Conservation (phyloP, 169 alveolate genomes). For the Cyclospora cayetanensis region DNA sequence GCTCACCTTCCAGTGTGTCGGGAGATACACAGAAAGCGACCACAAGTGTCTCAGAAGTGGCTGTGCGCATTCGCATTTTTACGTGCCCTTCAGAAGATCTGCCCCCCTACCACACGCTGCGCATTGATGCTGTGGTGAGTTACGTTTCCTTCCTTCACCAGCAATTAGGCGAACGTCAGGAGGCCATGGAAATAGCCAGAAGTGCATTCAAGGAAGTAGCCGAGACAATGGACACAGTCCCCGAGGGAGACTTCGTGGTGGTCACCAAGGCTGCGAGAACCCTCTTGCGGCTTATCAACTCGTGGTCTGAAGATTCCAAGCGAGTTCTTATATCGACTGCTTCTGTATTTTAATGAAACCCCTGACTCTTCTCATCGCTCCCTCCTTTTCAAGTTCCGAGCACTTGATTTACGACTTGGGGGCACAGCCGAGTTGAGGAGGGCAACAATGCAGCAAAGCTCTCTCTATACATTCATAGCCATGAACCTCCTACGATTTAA, state of each 20-base stretch:
- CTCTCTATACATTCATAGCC: too few relatives aligned
- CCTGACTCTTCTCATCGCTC: too few relatives aligned
- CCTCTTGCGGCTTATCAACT: background rate
- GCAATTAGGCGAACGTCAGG: background rate
- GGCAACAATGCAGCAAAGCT: too few relatives aligned
- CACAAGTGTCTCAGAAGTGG: too few relatives aligned
- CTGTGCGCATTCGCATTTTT: too few relatives aligned
- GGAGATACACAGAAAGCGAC: too few relatives aligned
- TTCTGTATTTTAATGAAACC: too few relatives aligned
- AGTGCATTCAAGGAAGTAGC: background rate
- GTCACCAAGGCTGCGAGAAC: background rate
- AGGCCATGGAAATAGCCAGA: background rate
- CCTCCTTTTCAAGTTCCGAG: too few relatives aligned
- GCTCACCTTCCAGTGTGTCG: too few relatives aligned
- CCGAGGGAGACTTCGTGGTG: background rate
- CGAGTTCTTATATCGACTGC: background rate
- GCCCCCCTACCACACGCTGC: background rate
- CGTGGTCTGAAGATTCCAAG: background rate
- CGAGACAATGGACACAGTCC: background rate
- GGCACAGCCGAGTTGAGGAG: too few relatives aligned
- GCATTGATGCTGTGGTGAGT: background rate
- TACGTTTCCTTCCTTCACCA: background rate
- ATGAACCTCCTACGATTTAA: too few relatives aligned
- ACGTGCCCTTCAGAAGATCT: background rate
- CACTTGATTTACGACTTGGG: too few relatives aligned